phyloP scores from a whole-genome alignment of 2,329 filamentous ascomycete genomes.

The Tricladium varicosporioides region DNA sequence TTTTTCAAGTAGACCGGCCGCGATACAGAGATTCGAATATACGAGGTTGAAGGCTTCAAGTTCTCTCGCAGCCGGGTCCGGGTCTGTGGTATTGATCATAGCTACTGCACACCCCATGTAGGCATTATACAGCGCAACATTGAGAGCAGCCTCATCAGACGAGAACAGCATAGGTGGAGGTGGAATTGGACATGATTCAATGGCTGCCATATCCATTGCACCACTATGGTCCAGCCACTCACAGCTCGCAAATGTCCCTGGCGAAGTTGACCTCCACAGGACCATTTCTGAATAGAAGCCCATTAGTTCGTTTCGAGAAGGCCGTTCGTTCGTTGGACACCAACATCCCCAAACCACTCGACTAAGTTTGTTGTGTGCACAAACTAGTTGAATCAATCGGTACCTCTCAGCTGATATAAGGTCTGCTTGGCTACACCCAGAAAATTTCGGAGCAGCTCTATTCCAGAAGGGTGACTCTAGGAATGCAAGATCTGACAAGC shows the following conservation, averaged over 20 bases:
- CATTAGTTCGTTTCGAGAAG: slow-evolving; percentile 15
- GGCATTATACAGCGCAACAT: slow-evolving; percentile 16
- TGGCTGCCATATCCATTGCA: background rate
- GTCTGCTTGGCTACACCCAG: slow-evolving; percentile 3
- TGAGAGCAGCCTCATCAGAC: slow-evolving; percentile 17
- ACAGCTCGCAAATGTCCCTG: slow-evolving; percentile 14
- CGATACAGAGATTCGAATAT: slow-evolving; percentile 18
- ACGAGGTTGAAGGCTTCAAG: slow-evolving; percentile 17
- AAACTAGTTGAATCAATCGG: slow-evolving; percentile 17
- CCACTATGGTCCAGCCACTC: background rate
- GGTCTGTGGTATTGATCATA: slow-evolving; percentile 15
- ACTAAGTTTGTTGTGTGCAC: slow-evolving; percentile 18
- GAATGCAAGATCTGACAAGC: slow-evolving; percentile 6
- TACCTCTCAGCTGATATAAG: slow-evolving; percentile 13
- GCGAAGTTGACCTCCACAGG: slow-evolving; percentile 20
- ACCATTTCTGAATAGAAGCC: slow-evolving; percentile 19
- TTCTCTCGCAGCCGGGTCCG: slow-evolving; percentile 5
- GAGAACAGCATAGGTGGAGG: slow-evolving; percentile 5
- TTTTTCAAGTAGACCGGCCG: slow-evolving; percentile 9
- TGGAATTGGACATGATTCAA: slow-evolving; percentile 9
- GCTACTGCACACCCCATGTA: slow-evolving; percentile 16
- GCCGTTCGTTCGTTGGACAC: slow-evolving; percentile 17
- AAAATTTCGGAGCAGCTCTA: slow-evolving; percentile 6
- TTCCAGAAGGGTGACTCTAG: slow-evolving; percentile 21
- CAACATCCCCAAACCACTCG: slow-evolving; percentile 21